Conservation (phyloP, 371 early-diverging fungal species). For the Sporodiniella umbellata region DNA sequence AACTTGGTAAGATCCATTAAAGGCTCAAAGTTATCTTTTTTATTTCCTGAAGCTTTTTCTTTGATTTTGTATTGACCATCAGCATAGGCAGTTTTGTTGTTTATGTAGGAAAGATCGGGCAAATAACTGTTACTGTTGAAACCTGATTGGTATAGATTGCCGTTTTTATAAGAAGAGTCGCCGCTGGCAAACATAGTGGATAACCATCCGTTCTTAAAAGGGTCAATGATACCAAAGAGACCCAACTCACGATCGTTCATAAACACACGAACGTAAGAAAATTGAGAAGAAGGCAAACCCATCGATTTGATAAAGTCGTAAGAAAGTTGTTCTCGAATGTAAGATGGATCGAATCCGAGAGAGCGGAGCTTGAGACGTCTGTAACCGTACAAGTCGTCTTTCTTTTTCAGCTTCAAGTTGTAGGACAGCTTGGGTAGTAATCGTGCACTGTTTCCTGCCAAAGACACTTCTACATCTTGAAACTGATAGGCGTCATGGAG, state of each 20-base stretch:
- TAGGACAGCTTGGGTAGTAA: constrained; percentile 17
- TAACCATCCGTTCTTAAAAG: constrained; percentile 28
- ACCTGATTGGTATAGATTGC: constrained; percentile 24
- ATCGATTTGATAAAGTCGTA: constrained; percentile 20
- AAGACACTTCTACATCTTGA: constrained; percentile 5
- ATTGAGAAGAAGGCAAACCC: constrained; percentile 21
- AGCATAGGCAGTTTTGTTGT: constrained; percentile 12
- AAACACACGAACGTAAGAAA: constrained; percentile 27
- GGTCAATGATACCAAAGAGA: constrained; percentile 31
- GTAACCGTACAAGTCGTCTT: constrained; percentile 21
- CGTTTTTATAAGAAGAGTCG: constrained; percentile 16
- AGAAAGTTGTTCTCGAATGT: constrained; percentile 23
- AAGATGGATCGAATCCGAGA: constrained; percentile 29
- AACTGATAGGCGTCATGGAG: neutral
- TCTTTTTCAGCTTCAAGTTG: constrained; percentile 17
- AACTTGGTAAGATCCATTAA: constrained; percentile 32
- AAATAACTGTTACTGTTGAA: too few relatives aligned
- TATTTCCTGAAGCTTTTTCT: constrained; percentile 12
- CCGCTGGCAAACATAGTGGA: constrained; percentile 29
- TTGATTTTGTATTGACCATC: constrained; percentile 21
- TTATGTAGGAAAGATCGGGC: constrained; percentile 11
- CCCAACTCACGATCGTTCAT: constrained; percentile 31
- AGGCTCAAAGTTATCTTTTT: constrained; percentile 6
- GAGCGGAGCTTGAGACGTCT: constrained; percentile 28
- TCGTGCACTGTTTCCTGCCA: constrained; percentile 24